These are phyloP conservation scores for Botrytis elliptica DNA, from an alignment of 2,329 filamentous ascomycete genomes.

Conservation along the genomic window DNA sequence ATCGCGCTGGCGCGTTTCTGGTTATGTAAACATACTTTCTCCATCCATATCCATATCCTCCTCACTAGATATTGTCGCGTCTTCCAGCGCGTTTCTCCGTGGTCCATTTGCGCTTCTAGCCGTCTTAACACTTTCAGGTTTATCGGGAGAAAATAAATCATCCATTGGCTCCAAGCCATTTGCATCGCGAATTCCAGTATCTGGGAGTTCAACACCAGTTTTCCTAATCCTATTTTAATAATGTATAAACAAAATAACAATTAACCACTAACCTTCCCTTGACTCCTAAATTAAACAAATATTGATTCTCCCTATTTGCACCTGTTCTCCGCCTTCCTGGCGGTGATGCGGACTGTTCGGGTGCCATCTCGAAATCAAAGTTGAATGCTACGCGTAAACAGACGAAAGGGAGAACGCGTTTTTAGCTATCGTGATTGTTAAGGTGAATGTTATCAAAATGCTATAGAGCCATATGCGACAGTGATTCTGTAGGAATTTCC, in stretches of 20 bases:
- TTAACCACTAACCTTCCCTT: conserved; percentile 46
- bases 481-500: background rate
- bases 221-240: conserved; percentile 56
- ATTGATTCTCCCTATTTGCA: conserved; percentile 43
- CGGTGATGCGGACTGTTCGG: conserved; percentile 21
- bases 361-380: conserved; percentile 15
- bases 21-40: conserved; percentile 48
- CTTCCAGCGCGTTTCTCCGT: conserved; percentile 38
- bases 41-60: conserved; percentile 61
- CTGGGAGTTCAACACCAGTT: conserved; percentile 80
- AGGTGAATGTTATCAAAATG: background rate
- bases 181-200: conserved; percentile 80
- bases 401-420: background rate
- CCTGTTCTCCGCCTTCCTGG: conserved; percentile 34
- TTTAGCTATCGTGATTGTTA: background rate
- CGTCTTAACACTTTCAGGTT: conserved; percentile 39
- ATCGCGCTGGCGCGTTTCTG: background rate
- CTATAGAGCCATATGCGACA: background rate
- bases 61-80: conserved; percentile 48
- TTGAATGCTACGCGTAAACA: conserved; percentile 10
- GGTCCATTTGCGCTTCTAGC: conserved; percentile 23
- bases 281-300: conserved; percentile 51
- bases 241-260: conserved; percentile 5
- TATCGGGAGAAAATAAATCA: conserved; percentile 80
- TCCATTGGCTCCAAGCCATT: conserved; percentile 89